phyloP scores from a whole-genome alignment of 306 rosid genomes.

The Gleditsia sinensis region DNA sequence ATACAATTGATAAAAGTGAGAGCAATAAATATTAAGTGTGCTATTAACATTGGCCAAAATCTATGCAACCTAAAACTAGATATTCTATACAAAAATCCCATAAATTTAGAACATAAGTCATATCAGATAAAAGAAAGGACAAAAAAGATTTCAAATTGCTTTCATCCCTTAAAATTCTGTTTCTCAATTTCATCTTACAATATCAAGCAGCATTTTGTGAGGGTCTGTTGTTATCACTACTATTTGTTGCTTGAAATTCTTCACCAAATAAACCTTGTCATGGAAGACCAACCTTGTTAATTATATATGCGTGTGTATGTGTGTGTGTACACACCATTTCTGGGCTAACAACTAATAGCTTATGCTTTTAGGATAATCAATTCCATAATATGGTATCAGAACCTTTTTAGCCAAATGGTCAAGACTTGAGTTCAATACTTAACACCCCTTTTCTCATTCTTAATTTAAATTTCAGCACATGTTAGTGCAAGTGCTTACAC shows the following conservation, averaged over 20 bases:
- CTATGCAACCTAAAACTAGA: neutral
- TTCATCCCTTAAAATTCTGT: neutral
- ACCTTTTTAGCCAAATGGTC: neutral
- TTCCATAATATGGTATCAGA: neutral
- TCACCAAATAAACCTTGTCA: neutral
- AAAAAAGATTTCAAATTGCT: neutral
- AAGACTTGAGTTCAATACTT: neutral
- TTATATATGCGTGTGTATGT: too few relatives aligned
- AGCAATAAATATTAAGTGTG: neutral
- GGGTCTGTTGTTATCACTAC: too few relatives aligned
- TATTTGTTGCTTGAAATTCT: neutral
- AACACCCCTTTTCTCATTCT: too few relatives aligned
- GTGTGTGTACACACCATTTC: too few relatives aligned
- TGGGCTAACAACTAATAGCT: neutral
- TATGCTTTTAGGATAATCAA: neutral
- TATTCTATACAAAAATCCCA: neutral
- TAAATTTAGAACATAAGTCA: neutral
- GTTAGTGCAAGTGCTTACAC: too few relatives aligned
- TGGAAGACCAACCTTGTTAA: neutral
- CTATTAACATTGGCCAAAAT: neutral
- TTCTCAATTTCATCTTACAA: neutral
- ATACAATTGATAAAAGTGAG: constrained; percentile 20
- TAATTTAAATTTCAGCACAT: too few relatives aligned
- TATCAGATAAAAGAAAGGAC: neutral
- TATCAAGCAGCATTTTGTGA: too few relatives aligned